Conservation (phyloP, 768 basidiomycete species). For the Dioszegia aurantiaca region DNA sequence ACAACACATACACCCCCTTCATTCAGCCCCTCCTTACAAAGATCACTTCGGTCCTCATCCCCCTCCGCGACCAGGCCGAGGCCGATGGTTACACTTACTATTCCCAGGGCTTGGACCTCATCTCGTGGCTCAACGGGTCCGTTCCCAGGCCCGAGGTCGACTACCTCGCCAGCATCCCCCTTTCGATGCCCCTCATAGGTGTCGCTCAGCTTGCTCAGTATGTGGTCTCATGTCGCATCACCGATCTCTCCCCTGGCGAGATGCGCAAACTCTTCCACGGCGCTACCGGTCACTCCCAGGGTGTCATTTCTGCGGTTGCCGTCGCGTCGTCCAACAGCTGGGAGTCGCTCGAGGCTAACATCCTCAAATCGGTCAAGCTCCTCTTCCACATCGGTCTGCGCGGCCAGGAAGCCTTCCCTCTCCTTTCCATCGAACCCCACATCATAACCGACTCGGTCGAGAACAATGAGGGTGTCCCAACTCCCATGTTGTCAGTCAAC, state of each 20-base stretch:
- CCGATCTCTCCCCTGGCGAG: slow-evolving; percentile 73
- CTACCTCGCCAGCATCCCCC: slow-evolving; percentile 87
- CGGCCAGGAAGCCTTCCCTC: slow-evolving; percentile 90
- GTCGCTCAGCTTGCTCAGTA: slow-evolving; percentile 94
- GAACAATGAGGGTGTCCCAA: slow-evolving; percentile 87
- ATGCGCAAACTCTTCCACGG: slow-evolving; percentile 73
- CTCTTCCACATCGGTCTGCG: slow-evolving; percentile 90
- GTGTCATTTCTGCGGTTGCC: slow-evolving; percentile 87
- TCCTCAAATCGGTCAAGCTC: slow-evolving; percentile 80
- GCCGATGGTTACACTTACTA: slow-evolving; percentile 61
- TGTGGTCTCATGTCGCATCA: slow-evolving; percentile 71
- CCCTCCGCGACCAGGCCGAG: slow-evolving; percentile 64
- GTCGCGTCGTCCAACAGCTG: slow-evolving; percentile 75
- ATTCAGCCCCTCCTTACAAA: slow-evolving; percentile 67
- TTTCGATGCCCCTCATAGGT: slow-evolving; percentile 94
- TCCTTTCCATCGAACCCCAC: slow-evolving; percentile 79
- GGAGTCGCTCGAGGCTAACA: slow-evolving; percentile 71
- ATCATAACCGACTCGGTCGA: slow-evolving; percentile 84
- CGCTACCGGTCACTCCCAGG: slow-evolving; percentile 95
- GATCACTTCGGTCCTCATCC: slow-evolving; percentile 63
- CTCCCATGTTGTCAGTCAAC: slow-evolving; percentile 87
- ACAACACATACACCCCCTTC: slow-evolving; percentile 86
- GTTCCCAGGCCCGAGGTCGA: slow-evolving; percentile 69
- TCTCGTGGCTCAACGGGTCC: slow-evolving; percentile 76
- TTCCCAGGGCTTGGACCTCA: slow-evolving; percentile 72